Conservation (phyloP, 1,284 basidiomycete genomes). For the Cystobasidium slooffiae region DNA sequence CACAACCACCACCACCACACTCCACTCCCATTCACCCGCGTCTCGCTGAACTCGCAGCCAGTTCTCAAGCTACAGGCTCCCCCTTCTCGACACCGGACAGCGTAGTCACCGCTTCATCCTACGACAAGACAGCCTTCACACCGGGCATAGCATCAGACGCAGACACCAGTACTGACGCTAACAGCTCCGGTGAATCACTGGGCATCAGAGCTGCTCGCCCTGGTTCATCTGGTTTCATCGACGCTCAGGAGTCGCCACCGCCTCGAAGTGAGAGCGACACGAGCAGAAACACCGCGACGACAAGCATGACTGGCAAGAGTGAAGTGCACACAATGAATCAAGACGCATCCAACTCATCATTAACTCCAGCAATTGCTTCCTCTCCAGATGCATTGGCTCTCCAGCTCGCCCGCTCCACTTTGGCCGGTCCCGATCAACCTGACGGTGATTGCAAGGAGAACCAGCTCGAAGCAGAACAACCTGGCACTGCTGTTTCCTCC, state of each 20-base stretch:
- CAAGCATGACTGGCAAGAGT: background rate
- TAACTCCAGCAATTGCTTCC: background rate
- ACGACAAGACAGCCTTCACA: conserved; percentile 7
- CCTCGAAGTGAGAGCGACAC: background rate
- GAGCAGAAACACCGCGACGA: background rate
- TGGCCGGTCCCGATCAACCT: background rate
- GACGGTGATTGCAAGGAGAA: background rate
- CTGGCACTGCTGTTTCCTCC: background rate
- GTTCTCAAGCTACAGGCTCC: conserved; percentile 6
- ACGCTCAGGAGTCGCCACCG: conserved; percentile 1
- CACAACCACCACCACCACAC: conserved; percentile 2
- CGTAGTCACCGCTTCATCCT: conserved; percentile 7
- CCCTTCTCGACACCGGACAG: conserved; percentile 29
- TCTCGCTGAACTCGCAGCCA: conserved; percentile 1
- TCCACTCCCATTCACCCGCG: conserved; percentile 9
- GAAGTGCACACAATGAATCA: background rate
- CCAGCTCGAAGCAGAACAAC: background rate
- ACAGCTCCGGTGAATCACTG: conserved; percentile 36
- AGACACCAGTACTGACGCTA: background rate
- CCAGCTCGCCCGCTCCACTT: background rate
- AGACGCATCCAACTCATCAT: background rate
- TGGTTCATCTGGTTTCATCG: conserved; percentile 4
- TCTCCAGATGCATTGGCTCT: background rate
- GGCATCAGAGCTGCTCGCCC: conserved; percentile 17
- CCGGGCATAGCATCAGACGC: background rate